Percentiles rank a stretch among this genome's conserved stretches.
These are phyloP conservation scores for Solanum sparsipilum DNA, from an alignment of 257 asterid species.

Conservation along the genomic window DNA sequence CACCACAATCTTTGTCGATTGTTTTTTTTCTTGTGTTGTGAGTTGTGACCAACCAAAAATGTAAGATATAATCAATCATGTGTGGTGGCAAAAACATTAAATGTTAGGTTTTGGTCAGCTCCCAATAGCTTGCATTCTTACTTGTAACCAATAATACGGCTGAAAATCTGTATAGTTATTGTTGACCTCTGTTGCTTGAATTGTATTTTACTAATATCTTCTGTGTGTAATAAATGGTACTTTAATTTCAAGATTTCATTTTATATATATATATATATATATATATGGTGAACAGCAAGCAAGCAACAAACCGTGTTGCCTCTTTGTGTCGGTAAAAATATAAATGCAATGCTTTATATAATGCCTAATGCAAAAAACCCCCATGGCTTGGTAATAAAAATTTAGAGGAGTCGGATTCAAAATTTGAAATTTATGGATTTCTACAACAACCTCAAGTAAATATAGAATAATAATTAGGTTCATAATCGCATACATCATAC, in stretches of 20 bases:
- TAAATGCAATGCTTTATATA: neutral
- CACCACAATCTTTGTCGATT: neutral
- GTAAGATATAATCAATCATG: neutral
- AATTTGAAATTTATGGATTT: neutral
- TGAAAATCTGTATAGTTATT: neutral
- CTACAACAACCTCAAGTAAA: neutral
- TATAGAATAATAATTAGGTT: neutral
- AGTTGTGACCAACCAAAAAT: neutral
- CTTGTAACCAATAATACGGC: neutral
- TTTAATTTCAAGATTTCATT: neutral
- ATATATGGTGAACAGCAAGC: neutral
- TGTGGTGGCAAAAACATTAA: neutral
- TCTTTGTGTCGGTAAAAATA: neutral
- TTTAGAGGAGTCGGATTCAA: accelerated
- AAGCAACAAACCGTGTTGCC: neutral
- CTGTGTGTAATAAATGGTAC: neutral
- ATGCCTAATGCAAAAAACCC: neutral
- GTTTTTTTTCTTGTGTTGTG: neutral
- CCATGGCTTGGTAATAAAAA: neutral
- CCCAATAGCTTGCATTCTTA: neutral
- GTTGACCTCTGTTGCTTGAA: neutral
- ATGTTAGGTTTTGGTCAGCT: neutral
- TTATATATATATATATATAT: neutral
- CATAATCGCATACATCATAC: neutral
- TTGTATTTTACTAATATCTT: neutral